These are phyloP conservation scores for Mortierella sp. DNA, from an alignment of 371 early-diverging fungal species.

Conservation along the genomic window DNA sequence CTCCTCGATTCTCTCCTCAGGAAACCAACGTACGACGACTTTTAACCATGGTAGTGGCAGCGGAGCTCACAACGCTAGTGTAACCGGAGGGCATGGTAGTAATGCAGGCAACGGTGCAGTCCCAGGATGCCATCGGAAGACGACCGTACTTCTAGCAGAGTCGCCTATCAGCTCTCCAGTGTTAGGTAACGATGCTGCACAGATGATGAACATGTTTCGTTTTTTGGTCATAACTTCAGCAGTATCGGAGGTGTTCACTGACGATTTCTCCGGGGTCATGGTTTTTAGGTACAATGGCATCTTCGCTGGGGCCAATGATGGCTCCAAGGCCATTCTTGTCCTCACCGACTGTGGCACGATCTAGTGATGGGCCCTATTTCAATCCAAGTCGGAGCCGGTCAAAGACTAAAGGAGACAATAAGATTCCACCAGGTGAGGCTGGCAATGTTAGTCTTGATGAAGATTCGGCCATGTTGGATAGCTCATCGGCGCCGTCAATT, in stretches of 20 bases:
- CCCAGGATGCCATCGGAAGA: constrained; percentile 10
- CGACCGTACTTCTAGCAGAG: constrained; percentile 27
- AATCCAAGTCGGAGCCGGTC: constrained; percentile 6
- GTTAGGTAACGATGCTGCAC: too few relatives aligned
- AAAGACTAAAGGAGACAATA: not conserved
- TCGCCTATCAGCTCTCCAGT: constrained; percentile 35
- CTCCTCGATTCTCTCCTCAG: not conserved
- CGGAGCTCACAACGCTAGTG: not conserved
- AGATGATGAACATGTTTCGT: too few relatives aligned
- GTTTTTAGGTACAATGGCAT: too few relatives aligned
- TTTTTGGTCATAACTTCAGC: too few relatives aligned
- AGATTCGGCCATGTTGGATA: constrained; percentile 20
- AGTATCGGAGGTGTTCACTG: too few relatives aligned
- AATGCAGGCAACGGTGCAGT: not conserved
- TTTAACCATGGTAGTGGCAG: not conserved
- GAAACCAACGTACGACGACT: not conserved
- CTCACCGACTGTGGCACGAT: too few relatives aligned
- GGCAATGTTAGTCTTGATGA: constrained; percentile 13
- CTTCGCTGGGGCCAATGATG: too few relatives aligned
- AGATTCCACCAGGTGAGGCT: not conserved
- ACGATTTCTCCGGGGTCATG: too few relatives aligned
- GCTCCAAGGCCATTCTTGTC: too few relatives aligned
- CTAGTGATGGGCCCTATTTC: constrained; percentile 10
- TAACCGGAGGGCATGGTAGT: not conserved
- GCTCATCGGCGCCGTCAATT: not conserved